Base-by-base conservation (phyloP, 495 filamentous ascomycete species). In the Parathielavia appendiculata region DNA sequence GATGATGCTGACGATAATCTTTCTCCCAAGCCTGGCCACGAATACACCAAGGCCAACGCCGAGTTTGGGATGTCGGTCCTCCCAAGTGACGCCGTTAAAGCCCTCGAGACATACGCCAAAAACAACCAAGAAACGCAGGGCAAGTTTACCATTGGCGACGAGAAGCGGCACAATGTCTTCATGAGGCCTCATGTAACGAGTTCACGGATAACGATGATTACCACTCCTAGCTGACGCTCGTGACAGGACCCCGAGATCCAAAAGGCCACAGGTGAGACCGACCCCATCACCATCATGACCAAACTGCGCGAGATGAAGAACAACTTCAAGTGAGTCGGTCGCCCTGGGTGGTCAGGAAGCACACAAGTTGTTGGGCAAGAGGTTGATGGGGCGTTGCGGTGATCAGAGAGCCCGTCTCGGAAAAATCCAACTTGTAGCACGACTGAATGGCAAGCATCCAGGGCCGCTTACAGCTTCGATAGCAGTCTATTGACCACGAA, bases 121-220 rank as follows among this genome's bases (percentile, higher is more conserved):
- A 75, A 80, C 51, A 91, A 96, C 69, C 72, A 84, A 75, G 81
- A 96, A 73, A 97, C 93, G 54, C 90, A 96, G 74, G 93, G 93
- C 22, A 91, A 90, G 69, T 97, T 95, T 63, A 98, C 93, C 0
- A 97, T 98, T 71, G 91, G 89, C 0, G 91, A 98, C 70, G 93
- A 98, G 73, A 98, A 98, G 92, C 73, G 90, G 70, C 92, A 97
- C 70, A 98, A 98, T 69, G 91, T 97, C 4, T 98, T 98, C 65
- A 97, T 98, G 93, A 81, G 85, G 56, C 81, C 93, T 55, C 78
- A 89, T 68, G 90, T 91, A 74, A 79, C 84, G 26, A 30, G 32
- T 6, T 1, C 30, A 20, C 23, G 6, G 20, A 10, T 1, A 5
- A 6, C 7, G 5, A 11, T 36, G 2, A 3, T 12, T 36, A 36